A percentile compares a stretch with the other conserved stretches of the same genome.
phyloP scores from a whole-genome alignment of 2,329 filamentous ascomycete species.

The Trichothecium roseum region DNA sequence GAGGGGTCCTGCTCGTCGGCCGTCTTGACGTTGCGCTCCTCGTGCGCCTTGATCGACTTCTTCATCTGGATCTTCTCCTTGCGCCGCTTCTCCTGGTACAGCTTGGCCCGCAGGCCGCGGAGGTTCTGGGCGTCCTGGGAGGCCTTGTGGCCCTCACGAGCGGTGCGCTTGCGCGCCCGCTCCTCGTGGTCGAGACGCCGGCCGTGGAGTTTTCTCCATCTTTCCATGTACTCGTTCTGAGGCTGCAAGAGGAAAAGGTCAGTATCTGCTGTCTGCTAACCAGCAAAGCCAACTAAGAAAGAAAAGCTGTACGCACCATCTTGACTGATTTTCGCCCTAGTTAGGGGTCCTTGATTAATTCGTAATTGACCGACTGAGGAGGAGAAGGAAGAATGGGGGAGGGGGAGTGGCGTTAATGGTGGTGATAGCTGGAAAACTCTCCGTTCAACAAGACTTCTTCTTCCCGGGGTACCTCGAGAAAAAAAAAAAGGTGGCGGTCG shows the following conservation, averaged over 20 bases:
- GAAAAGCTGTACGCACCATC: not conserved
- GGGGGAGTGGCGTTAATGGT: too few species aligned
- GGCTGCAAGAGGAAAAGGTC: slow-evolving; percentile 36
- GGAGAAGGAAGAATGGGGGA: too few species aligned
- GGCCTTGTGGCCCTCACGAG: slow-evolving; percentile 80
- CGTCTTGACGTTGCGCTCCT: slow-evolving; percentile 92
- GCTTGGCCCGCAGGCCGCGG: slow-evolving; percentile 82
- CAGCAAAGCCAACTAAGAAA: not conserved
- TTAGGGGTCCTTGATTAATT: not conserved
- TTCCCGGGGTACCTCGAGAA: not conserved
- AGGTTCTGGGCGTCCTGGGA: slow-evolving; percentile 90
- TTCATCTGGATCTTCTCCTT: slow-evolving; percentile 98
- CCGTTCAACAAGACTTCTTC: not conserved
- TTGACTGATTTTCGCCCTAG: not conserved
- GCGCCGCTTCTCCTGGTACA: slow-evolving; percentile 85
- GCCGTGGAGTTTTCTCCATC: slow-evolving; percentile 46
- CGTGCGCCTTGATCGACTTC: slow-evolving; percentile 87
- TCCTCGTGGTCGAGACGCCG: slow-evolving; percentile 71
- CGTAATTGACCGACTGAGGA: not conserved
- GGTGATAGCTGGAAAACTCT: not conserved
- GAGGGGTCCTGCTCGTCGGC: slow-evolving; percentile 67
- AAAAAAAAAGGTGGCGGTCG: not conserved
- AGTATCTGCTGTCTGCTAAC: too few species aligned
- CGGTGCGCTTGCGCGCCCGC: slow-evolving; percentile 73
- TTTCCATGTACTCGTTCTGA: slow-evolving; percentile 72